A percentile compares a stretch with the other conserved stretches of the same genome.
Conservation (phyloP, 1,284 basidiomycete genomes). For the Omphalotus olearius region DNA sequence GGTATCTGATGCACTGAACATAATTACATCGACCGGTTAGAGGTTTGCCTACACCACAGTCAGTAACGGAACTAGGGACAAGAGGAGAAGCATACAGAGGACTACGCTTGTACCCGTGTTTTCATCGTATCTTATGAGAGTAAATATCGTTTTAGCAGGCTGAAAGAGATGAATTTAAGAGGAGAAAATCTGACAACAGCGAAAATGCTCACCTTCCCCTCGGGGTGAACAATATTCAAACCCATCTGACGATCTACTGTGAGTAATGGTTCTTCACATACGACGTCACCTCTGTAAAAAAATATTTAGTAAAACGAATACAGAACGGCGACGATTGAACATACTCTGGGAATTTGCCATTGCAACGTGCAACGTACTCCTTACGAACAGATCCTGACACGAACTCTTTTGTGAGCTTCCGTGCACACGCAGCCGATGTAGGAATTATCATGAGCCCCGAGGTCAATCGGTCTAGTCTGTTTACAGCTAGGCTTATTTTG, state of each 20-base stretch:
- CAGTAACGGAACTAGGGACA: constrained; percentile 23
- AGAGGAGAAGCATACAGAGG: constrained; percentile 50
- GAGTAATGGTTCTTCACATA: constrained; percentile 85
- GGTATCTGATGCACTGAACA: constrained; percentile 9
- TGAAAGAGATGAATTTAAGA: constrained; percentile 26
- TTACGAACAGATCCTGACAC: constrained; percentile 77
- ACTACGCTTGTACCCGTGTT: constrained; percentile 85
- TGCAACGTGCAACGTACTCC: constrained; percentile 87
- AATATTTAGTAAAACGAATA: neutral
- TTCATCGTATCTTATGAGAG: constrained; percentile 79
- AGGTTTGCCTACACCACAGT: constrained; percentile 41
- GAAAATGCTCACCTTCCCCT: constrained; percentile 70
- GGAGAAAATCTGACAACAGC: constrained; percentile 7
- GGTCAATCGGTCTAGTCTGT: constrained; percentile 91
- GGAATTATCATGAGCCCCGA: constrained; percentile 97
- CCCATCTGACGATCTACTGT: constrained; percentile 96
- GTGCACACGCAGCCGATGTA: constrained; percentile 69
- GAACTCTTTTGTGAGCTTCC: constrained; percentile 79
- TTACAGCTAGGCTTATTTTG: constrained; percentile 63
- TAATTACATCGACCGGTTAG: constrained; percentile 83
- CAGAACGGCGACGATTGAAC: constrained; percentile 22
- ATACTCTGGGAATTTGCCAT: constrained; percentile 80
- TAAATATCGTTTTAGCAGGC: constrained; percentile 90
- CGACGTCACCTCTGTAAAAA: constrained; percentile 61
- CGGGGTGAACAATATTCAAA: constrained; percentile 89